Percentiles rank a stretch among this genome's conserved stretches.
Conservation (phyloP, 2,329 filamentous ascomycete species). For the Chrysoporthe puriensis region DNA sequence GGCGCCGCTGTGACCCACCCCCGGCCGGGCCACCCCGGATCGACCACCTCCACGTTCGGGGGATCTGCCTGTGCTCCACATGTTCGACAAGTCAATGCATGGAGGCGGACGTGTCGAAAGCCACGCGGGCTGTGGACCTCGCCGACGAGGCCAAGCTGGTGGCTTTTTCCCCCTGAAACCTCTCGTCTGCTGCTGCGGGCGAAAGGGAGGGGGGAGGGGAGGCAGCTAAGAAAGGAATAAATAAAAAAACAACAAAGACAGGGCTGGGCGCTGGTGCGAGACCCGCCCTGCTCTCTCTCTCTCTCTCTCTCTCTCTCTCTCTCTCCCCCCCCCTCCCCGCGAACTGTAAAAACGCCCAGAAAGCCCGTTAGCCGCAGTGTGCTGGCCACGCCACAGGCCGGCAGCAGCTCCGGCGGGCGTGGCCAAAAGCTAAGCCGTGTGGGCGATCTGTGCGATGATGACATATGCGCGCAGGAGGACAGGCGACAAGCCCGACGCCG, state of each 20-base stretch:
- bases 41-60: constrained; percentile 1
- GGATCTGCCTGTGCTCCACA: constrained; percentile 6
- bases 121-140: constrained; percentile 3
- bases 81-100: background rate
- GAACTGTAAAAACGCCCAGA: too few relatives aligned
- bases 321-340: too few relatives aligned
- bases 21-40: constrained; percentile 6
- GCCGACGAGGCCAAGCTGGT: background rate
- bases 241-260: background rate
- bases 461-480: too few relatives aligned
- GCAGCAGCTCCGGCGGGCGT: too few relatives aligned
- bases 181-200: background rate
- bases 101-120: background rate
- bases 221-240: background rate
- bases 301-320: too few relatives aligned
- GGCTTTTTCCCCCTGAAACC: background rate
- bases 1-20: background rate
- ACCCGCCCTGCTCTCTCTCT: too few relatives aligned
- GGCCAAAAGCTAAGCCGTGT: too few relatives aligned
- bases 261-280: background rate
- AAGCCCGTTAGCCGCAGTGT: too few relatives aligned
- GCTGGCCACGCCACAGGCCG: too few relatives aligned
- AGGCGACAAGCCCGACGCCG: too few relatives aligned
- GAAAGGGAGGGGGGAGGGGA: too few relatives aligned
- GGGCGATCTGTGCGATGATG: too few relatives aligned